These are phyloP conservation scores for Cucurbita argyrosperma DNA, from an alignment of 306 rosid species.

Conservation along the genomic window DNA sequence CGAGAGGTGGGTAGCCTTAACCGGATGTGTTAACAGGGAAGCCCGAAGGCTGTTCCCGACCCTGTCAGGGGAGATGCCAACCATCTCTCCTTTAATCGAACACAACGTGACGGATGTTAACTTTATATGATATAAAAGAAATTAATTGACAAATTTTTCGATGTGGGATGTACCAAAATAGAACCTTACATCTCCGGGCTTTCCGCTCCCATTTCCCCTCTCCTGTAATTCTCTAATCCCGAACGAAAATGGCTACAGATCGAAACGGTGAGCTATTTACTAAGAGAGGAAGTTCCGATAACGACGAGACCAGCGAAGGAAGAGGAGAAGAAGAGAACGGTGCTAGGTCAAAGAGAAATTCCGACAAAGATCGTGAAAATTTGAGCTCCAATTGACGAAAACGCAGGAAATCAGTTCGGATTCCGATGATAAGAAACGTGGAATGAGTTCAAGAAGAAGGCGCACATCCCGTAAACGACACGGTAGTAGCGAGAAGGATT, in stretches of 20 bases:
- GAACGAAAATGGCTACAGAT: conserved; percentile 30
- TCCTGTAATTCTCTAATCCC: neutral
- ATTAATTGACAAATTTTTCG: no score
- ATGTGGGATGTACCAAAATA: no score
- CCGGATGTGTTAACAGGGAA: no score
- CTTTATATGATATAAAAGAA: no score
- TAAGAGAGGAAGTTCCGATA: conserved; percentile 13
- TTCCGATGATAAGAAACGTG: conserved; percentile 7
- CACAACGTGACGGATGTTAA: no score
- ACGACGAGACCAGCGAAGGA: neutral
- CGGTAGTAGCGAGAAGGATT: conserved; percentile 45
- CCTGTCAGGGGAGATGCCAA: no score
- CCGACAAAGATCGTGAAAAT: conserved; percentile 34
- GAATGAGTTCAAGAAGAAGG: conserved; percentile 21
- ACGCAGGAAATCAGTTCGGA: conserved; percentile 20
- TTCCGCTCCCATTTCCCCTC: neutral
- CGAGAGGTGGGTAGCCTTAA: no score
- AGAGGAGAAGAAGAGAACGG: conserved; percentile 16
- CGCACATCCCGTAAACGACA: conserved; percentile 35
- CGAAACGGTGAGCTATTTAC: conserved; percentile 14
- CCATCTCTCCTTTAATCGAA: no score
- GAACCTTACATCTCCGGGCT: neutral
- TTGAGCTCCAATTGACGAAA: conserved; percentile 32
- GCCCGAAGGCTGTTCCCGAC: no score
- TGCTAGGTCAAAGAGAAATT: conserved; percentile 20